A percentile compares a stretch with the other conserved stretches of the same genome.
These are phyloP conservation scores for Pseudocercospora musae DNA, from an alignment of 2,329 filamentous ascomycete species.

Conservation along the genomic window DNA sequence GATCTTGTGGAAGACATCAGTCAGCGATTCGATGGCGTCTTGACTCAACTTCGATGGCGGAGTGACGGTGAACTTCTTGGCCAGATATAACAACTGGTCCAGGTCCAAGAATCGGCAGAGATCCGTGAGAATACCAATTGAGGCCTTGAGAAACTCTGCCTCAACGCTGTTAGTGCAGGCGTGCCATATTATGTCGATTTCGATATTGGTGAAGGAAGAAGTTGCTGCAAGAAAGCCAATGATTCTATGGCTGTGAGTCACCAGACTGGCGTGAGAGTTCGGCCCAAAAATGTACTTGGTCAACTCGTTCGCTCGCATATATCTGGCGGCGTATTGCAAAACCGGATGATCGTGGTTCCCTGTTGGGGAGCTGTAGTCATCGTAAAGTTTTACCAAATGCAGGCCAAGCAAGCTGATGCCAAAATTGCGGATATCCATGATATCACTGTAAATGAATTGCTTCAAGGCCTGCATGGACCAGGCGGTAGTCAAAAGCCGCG, in stretches of 20 bases:
- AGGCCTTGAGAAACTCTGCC: conserved; percentile 75
- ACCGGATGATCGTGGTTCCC: conserved; percentile 47
- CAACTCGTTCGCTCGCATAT: conserved; percentile 67
- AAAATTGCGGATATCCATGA: conserved; percentile 84
- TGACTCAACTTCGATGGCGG: conserved; percentile 24
- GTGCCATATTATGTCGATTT: conserved; percentile 81
- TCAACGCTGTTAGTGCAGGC: conserved; percentile 79
- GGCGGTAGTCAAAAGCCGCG: conserved; percentile 55
- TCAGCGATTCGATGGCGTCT: conserved; percentile 26
- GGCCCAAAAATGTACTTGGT: conserved; percentile 85
- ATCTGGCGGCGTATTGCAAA: conserved; percentile 65
- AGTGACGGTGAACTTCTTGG: conserved; percentile 62
- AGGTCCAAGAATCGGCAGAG: conserved; percentile 46
- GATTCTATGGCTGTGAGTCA: conserved; percentile 75
- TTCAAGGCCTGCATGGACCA: conserved; percentile 70
- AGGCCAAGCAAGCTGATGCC: conserved; percentile 71
- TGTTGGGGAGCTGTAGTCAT: conserved; percentile 34
- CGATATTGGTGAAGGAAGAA: conserved; percentile 63
- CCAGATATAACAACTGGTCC: conserved; percentile 60
- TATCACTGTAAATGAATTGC: conserved; percentile 73
- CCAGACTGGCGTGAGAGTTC: conserved; percentile 88
- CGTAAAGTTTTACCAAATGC: conserved; percentile 67
- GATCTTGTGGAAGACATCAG: conserved; percentile 18
- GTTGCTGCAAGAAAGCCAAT: conserved; percentile 84
- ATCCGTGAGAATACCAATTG: conserved; percentile 62